Evolutionary conservation across 495 filamentous ascomycete species (phyloP), one percentile per base, ranked within the genome.

Genomic region (Neurospora tetraspora): DNA sequence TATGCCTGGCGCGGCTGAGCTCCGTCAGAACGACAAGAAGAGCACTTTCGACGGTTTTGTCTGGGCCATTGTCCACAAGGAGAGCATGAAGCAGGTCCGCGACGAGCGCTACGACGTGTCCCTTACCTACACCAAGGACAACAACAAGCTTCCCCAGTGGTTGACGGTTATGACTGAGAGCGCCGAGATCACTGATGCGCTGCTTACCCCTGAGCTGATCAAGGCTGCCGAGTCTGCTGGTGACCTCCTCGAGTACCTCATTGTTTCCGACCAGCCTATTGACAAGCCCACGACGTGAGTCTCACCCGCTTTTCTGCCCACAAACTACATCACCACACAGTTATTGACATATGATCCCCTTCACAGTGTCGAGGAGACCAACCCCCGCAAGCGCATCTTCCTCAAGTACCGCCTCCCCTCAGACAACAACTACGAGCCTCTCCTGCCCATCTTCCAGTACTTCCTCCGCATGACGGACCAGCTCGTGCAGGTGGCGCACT

Each of bases 31-130:
- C 76, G 88, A 89, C 47, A 85, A 85, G 74, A 95, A 93, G 85
- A 94, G 91, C 74, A 81, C 83, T 20, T 97, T 91, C 77, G 96
- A 98, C 81, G 91, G 89, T 42, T 99, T 98, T 76, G 94, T 99
- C 74, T 98, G 90, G 88, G 96, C 94, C 39, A 81, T 99, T 75
- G 94, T 98, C 45, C 93, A 98, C 86, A 99, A 99, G 87, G 91
- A 93, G 77, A 81, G 87, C 80, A 98, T 99, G 95, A 93, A 91
- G 85, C 84, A 89, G 76, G 88, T 97, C 78, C 89, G 96, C 69
- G 91, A 96, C 40, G 96, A 97, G 70, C 91, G 96, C 76, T 99
- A 98, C 81, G 96, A 99, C 82, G 85, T 97, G 39, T 96, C 92
- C 36, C 89, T 99, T 70, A 97, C 96, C 31, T 89, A 87, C 75